Conservation (phyloP, 768 basidiomycete genomes). For the Mycena belliarum region DNA sequence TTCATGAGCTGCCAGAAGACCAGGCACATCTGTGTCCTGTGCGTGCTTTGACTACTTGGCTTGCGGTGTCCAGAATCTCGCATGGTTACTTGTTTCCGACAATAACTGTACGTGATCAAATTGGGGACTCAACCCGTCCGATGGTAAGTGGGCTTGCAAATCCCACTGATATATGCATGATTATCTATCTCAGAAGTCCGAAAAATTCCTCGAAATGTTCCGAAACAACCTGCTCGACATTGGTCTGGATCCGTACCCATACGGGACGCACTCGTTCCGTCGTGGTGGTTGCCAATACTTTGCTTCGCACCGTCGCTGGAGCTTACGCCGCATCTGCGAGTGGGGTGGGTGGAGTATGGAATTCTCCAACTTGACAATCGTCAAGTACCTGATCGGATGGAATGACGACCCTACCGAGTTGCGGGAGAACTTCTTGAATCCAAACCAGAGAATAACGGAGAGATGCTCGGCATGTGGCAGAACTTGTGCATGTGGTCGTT, state of each 20-base stretch:
- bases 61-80: conserved; percentile 21
- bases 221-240: conserved; percentile 43
- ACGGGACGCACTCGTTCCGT: conserved; percentile 44
- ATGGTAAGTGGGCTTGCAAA: conserved; percentile 25
- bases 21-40: conserved; percentile 37
- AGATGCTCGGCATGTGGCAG: conserved; percentile 33
- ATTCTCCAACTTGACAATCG: conserved; percentile 40
- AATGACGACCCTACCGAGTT: conserved; percentile 36
- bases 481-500: conserved; percentile 29
- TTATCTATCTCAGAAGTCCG: conserved; percentile 28
- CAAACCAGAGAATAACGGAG: conserved; percentile 23
- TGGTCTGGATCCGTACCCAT: conserved; percentile 34
- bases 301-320: conserved; percentile 33
- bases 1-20: conserved; percentile 24
- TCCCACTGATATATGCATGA: background rate
- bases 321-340: conserved; percentile 39
- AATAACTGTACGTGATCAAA: conserved; percentile 31
- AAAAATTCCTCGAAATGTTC: conserved; percentile 40
- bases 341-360: conserved; percentile 50
- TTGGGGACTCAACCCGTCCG: conserved; percentile 21
- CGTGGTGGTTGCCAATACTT: conserved; percentile 44
- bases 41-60: conserved; percentile 34
- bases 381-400: conserved; percentile 44
- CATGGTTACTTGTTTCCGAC: conserved; percentile 35
- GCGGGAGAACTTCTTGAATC: conserved; percentile 40